These are phyloP conservation scores for Ganoderma multipileum DNA, from an alignment of 1,284 basidiomycete genomes.

Conservation along the genomic window DNA sequence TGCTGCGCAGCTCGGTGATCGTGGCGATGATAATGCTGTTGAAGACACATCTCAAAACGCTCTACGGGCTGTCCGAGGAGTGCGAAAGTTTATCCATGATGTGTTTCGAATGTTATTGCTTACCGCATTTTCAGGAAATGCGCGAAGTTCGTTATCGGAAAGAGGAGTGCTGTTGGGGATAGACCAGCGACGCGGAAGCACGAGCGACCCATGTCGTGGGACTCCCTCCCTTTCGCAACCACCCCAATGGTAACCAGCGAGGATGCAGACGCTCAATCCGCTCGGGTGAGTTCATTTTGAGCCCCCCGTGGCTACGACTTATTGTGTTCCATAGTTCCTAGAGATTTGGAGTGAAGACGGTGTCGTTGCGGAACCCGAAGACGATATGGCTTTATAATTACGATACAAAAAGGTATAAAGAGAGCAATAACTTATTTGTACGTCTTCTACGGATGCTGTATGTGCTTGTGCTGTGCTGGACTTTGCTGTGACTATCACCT, in stretches of 20 bases:
- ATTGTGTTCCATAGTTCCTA: slow-evolving; percentile 59
- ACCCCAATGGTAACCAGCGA: slow-evolving; percentile 61
- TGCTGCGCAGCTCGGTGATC: slow-evolving; percentile 73
- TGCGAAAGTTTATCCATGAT: slow-evolving; percentile 47
- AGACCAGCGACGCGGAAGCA: slow-evolving; percentile 73
- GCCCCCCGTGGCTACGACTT: slow-evolving; percentile 10
- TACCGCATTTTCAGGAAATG: slow-evolving; percentile 71
- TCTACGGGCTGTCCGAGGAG: slow-evolving; percentile 90
- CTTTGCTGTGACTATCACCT: slow-evolving; percentile 15
- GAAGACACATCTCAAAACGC: slow-evolving; percentile 80
- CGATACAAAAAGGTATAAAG: slow-evolving; percentile 5
- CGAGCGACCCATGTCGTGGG: slow-evolving; percentile 72
- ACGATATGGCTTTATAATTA: slow-evolving; percentile 38
- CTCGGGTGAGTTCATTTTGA: slow-evolving; percentile 51
- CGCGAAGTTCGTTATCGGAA: slow-evolving; percentile 81
- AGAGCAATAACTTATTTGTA: slow-evolving; percentile 19
- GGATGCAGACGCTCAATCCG: slow-evolving; percentile 64
- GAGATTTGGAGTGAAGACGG: slow-evolving; percentile 85
- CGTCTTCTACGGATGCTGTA: slow-evolving; percentile 11
- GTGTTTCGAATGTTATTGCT: neutral
- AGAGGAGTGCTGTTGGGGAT: slow-evolving; percentile 88
- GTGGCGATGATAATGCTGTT: slow-evolving; percentile 84
- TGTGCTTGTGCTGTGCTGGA: slow-evolving; percentile 20
- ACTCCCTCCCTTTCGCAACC: slow-evolving; percentile 71
- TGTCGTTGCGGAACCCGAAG: slow-evolving; percentile 72